Evolutionary conservation across 768 basidiomycete genomes (phyloP).

Genomic region (Aureoboletus auriporus): DNA sequence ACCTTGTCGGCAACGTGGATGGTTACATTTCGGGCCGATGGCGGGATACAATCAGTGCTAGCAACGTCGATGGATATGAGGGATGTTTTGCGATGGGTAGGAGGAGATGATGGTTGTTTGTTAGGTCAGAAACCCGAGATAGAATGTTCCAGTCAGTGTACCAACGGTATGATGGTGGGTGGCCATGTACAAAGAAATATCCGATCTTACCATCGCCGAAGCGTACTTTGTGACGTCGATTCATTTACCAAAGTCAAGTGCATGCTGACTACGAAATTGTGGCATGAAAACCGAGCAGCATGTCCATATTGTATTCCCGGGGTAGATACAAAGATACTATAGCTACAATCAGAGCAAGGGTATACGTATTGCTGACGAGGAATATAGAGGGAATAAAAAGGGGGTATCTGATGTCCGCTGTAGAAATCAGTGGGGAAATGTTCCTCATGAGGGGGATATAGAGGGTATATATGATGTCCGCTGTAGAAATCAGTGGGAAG

Average conservation of each 20-base stretch:
- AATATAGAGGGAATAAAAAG: not conserved
- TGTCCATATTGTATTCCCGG: slow-evolving; percentile 1
- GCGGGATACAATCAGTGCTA: slow-evolving; percentile 76
- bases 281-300: not conserved
- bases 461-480: not conserved
- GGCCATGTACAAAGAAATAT: not conserved
- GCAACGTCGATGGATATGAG: slow-evolving; percentile 69
- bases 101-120: slow-evolving; percentile 37
- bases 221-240: not conserved
- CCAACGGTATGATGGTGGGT: too few species aligned
- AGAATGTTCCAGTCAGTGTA: not conserved
- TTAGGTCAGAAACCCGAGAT: not conserved
- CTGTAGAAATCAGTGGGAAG: not conserved
- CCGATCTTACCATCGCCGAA: not conserved
- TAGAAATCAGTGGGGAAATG: not conserved
- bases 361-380: not conserved
- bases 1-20: slow-evolving; percentile 64
- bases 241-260: not conserved
- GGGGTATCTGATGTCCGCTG: not conserved
- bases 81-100: slow-evolving; percentile 79
- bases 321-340: slow-evolving; percentile 10
- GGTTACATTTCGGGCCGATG: slow-evolving; percentile 80
- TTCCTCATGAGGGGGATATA: too few species aligned
- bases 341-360: slow-evolving; percentile 16
- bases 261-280: too few species aligned